These are phyloP conservation scores for Termitomyces sp. DNA, from an alignment of 768 basidiomycete genomes.

Conservation along the genomic window DNA sequence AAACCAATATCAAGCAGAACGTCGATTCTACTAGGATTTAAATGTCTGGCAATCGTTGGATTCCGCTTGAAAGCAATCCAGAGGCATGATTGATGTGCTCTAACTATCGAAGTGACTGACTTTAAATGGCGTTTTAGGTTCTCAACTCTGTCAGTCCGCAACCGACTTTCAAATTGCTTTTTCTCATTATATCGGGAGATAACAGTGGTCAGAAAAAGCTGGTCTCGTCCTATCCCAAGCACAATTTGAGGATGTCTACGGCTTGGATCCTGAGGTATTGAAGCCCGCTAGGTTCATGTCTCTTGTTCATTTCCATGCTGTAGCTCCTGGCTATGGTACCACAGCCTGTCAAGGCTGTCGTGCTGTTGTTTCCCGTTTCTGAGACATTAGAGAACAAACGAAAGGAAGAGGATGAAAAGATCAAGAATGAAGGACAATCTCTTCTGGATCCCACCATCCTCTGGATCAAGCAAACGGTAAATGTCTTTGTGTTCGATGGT, in stretches of 20 bases:
- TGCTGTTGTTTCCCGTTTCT: conserved; percentile 79
- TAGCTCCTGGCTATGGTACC: conserved; percentile 72
- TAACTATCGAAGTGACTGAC: background rate
- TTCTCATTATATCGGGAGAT: background rate
- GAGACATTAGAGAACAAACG: conserved; percentile 47
- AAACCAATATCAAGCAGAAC: background rate
- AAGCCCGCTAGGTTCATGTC: background rate
- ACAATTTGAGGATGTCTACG: conserved; percentile 69
- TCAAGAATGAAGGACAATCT: conserved; percentile 42
- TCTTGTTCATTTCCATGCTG: background rate
- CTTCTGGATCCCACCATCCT: conserved; percentile 54
- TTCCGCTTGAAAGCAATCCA: conserved; percentile 78
- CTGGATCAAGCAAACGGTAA: conserved; percentile 93
- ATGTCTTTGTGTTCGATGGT: background rate
- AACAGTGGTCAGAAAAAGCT: conserved; percentile 67
- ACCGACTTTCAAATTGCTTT: background rate
- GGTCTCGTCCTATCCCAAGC: conserved; percentile 50
- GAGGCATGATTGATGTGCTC: conserved; percentile 24
- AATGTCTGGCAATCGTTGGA: conserved; percentile 45
- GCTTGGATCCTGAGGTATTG: conserved; percentile 63
- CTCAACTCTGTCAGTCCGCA: conserved; percentile 40
- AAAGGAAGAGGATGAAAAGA: conserved; percentile 55
- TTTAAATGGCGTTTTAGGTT: conserved; percentile 28
- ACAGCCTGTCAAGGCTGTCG: conserved; percentile 74
- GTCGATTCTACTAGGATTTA: background rate